phyloP scores from a whole-genome alignment of 345 rosid genomes.

The Firmiana major region DNA sequence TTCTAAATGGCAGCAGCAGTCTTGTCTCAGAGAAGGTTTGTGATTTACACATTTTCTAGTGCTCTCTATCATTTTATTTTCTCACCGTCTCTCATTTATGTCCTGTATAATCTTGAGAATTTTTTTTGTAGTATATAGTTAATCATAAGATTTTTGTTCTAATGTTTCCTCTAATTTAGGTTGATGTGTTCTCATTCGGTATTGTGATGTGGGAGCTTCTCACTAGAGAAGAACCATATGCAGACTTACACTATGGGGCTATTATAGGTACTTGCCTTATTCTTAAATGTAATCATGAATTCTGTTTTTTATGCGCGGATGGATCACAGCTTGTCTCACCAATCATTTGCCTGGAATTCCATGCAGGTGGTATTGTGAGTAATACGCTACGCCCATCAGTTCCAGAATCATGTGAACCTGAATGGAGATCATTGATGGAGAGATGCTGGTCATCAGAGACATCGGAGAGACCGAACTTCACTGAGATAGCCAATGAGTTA shows the following conservation, averaged over 20 bases:
- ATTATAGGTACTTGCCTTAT: constrained; percentile 46
- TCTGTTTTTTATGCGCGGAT: constrained; percentile 36
- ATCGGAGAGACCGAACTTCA: constrained; percentile 60
- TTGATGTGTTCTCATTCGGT: constrained; percentile 72
- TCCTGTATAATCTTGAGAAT: background rate
- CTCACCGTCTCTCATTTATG: background rate
- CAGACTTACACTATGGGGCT: constrained; percentile 75
- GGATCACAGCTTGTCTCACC: constrained; percentile 30
- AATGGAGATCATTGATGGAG: constrained; percentile 70
- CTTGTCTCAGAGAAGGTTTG: constrained; percentile 64
- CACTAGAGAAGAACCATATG: constrained; percentile 72
- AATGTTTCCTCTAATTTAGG: constrained; percentile 27
- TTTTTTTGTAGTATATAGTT: too few relatives aligned
- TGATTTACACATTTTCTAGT: background rate
- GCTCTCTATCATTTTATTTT: background rate
- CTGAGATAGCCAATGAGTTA: constrained; percentile 44
- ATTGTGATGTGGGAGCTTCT: constrained; percentile 71
- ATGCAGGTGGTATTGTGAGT: constrained; percentile 64
- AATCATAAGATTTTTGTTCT: too few relatives aligned
- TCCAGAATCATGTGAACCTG: constrained; percentile 52
- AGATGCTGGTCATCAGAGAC: constrained; percentile 75
- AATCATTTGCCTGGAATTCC: background rate
- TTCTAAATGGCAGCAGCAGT: constrained; percentile 62
- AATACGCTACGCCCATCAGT: constrained; percentile 60
- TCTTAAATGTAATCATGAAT: background rate